Percentiles rank a stretch among this genome's conserved stretches.
These are phyloP conservation scores for Kwoniella bestiolae DNA, from an alignment of 768 basidiomycete species.

Conservation along the genomic window DNA sequence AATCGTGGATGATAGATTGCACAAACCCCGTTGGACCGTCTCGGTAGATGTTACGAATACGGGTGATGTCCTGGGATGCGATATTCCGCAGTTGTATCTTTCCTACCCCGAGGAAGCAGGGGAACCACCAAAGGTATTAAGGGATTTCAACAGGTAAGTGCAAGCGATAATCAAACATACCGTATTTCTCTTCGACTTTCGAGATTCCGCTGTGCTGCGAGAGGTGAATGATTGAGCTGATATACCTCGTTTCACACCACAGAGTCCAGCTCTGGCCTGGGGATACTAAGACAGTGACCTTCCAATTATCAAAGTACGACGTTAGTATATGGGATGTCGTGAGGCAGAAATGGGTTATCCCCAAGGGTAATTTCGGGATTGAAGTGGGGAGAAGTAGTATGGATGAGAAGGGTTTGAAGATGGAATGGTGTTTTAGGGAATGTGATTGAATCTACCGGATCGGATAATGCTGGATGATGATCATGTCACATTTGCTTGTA, in stretches of 20 bases:
- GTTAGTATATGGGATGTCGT: constrained; percentile 55
- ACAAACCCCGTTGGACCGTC: constrained; percentile 46
- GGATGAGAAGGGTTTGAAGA: constrained; percentile 29
- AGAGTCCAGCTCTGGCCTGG: constrained; percentile 51
- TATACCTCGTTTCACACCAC: no score
- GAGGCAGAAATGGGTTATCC: constrained; percentile 49
- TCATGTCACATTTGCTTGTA: neutral
- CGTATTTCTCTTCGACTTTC: no score
- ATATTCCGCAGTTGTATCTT: constrained; percentile 56
- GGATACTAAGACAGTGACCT: constrained; percentile 38
- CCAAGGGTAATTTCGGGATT: constrained; percentile 45
- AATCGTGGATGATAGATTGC: constrained; percentile 30
- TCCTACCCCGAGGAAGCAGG: constrained; percentile 39
- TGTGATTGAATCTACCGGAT: neutral
- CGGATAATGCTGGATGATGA: neutral
- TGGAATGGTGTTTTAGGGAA: constrained; percentile 16
- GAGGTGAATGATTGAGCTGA: no score
- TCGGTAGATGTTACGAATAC: constrained; percentile 51
- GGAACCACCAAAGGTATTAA: constrained; percentile 49
- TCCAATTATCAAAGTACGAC: constrained; percentile 52
- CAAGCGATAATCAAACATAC: neutral
- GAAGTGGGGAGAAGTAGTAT: constrained; percentile 43
- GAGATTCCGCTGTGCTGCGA: no score
- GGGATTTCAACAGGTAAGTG: constrained; percentile 41
- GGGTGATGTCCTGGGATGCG: constrained; percentile 51